Base-by-base conservation (phyloP, 2,329 filamentous ascomycete species). In the Colletotrichum phormii region DNA sequence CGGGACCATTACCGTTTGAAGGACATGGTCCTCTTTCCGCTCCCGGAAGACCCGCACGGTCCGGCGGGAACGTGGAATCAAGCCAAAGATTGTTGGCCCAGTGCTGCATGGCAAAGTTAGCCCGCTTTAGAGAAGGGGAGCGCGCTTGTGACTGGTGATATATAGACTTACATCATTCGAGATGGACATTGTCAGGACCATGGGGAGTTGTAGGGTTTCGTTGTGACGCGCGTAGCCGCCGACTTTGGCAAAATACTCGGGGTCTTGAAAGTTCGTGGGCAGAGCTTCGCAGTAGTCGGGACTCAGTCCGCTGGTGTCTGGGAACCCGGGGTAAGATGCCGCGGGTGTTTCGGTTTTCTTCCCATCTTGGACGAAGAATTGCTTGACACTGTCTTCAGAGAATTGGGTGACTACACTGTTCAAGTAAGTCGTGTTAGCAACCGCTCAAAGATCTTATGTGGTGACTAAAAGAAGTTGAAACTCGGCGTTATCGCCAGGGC, bases 331-430 rank as follows among this genome's bases (percentile, higher is more conserved):
- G 0, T 22, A 12, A 3, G 49, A 35, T 3, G 55, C 37, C 83
- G 60, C 86, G 33, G 80, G 79, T 68, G 81, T 81, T 72, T 88
- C 82, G 75, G 91, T 89, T 64, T 88, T 84, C 61, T 84, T 82
- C 75, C 88, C 89, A 80, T 88, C 81, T 81, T 93, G 90, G 57
- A 92, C 84, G 79, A 91, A 92, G 81, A 89, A 86, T 76, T 90
- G 89, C 75, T 86, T 85, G 80, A 92, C 89, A 75, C 87, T 83
- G 53, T 80, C 80, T n/a, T 73, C 77, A 35, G 75, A 71, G 62
- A 92, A 92, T 75, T 90, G 90, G 4, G 90, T 92, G 53, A 92
- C 87, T 3, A 93, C 89, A 3, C 88, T 78, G 58, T 37, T 4
- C 35, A 4, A 5, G 42, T 22, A 6, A 12, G 1, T 54, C 4